Conservation (phyloP, 768 basidiomycete species). For the Suillus paluster region DNA sequence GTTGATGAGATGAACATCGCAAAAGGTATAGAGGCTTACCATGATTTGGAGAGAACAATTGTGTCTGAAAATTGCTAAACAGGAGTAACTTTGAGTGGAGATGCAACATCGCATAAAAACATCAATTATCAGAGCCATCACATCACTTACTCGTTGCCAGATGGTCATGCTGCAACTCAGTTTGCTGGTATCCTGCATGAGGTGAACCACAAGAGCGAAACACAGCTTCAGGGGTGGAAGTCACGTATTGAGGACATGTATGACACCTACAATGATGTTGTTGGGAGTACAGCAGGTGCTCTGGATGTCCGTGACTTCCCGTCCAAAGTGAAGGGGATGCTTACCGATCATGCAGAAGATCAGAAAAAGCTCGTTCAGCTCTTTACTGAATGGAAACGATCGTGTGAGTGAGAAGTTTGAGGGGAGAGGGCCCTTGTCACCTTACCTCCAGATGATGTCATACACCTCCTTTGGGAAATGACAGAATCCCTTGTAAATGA, state of each 20-base stretch:
- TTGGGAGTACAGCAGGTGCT: background rate
- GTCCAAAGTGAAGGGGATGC: no score
- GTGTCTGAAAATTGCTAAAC: background rate
- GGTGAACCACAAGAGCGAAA: slow-evolving; percentile 31
- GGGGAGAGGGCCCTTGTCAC: no score
- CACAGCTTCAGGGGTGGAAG: slow-evolving; percentile 21
- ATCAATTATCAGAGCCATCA: slow-evolving; percentile 15
- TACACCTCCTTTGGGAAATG: no score
- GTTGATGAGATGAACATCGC: slow-evolving; percentile 8
- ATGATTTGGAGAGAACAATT: background rate
- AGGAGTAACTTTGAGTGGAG: slow-evolving; percentile 23
- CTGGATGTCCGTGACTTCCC: slow-evolving; percentile 7
- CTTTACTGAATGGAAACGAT: slow-evolving; percentile 10
- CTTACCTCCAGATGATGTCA: no score
- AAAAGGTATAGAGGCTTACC: slow-evolving; percentile 6
- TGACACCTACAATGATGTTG: slow-evolving; percentile 18
- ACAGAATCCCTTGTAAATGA: no score
- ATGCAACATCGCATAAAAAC: slow-evolving; percentile 26
- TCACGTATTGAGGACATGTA: slow-evolving; percentile 10
- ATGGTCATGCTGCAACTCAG: background rate
- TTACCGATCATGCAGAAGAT: slow-evolving; percentile 25
- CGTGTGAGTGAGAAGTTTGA: no score
- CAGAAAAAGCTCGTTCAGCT: slow-evolving; percentile 17
- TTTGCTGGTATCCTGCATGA: no score
- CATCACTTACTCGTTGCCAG: no score